Percentiles rank a stretch among this genome's conserved stretches.
Evolutionary conservation across 2,329 filamentous ascomycete species (phyloP).

Genomic region (Fusarium sp.): DNA sequence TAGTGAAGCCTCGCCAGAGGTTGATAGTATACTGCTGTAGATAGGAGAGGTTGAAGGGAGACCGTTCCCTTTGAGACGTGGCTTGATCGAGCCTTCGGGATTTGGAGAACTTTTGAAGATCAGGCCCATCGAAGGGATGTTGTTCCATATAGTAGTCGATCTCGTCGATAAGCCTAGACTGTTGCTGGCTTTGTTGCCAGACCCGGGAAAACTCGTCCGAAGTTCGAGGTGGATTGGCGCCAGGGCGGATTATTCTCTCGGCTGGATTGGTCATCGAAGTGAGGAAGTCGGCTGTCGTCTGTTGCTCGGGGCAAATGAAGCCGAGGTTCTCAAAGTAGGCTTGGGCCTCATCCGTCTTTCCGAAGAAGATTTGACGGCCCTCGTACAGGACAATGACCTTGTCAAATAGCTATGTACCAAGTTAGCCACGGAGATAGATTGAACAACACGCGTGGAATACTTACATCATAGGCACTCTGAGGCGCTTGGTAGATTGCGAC

Average conservation of each 20-base stretch:
- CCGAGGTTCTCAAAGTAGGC: conserved; percentile 52
- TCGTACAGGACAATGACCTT: conserved; percentile 75
- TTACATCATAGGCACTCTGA: conserved; percentile 42
- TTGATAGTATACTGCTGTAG: conserved; percentile 14
- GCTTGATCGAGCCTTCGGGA: conserved; percentile 35
- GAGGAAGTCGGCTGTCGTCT: conserved; percentile 78
- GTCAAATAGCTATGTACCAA: conserved; percentile 61
- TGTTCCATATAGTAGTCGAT: conserved; percentile 43
- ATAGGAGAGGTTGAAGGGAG: conserved; percentile 31
- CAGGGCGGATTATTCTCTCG: conserved; percentile 47
- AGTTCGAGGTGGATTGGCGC: conserved; percentile 46
- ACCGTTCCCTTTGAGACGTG: conserved; percentile 2
- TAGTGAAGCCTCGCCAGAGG: conserved; percentile 16
- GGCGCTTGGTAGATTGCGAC: conserved; percentile 74
- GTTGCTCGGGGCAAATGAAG: conserved; percentile 61
- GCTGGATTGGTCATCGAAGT: conserved; percentile 58
- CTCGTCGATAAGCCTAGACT: conserved; percentile 41
- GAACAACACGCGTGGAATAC: background rate
- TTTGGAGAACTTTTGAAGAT: conserved; percentile 31
- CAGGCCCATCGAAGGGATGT: conserved; percentile 37
- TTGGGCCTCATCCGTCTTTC: conserved; percentile 33
- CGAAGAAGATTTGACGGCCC: conserved; percentile 68
- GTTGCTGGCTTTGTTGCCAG: conserved; percentile 43
- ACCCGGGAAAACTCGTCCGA: conserved; percentile 49
- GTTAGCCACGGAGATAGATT: background rate